Conservation (phyloP, 2,329 filamentous ascomycete species). For the Aspergillus sojae region DNA sequence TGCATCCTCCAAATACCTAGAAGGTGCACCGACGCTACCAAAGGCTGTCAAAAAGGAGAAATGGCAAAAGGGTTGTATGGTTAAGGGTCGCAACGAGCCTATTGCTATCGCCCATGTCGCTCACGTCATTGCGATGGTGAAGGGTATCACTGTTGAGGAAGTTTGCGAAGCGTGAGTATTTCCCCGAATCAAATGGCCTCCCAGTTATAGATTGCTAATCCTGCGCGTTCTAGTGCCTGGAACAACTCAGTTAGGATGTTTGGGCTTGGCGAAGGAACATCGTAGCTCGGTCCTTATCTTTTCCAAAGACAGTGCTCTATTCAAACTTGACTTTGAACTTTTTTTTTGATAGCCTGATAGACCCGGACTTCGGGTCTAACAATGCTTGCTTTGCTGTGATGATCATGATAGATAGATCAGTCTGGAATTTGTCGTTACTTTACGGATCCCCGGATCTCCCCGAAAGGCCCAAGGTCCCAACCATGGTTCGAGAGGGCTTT, state of each 20-base stretch:
- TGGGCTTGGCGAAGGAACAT: constrained; percentile 59
- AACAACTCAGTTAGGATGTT: constrained; percentile 80
- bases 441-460: constrained; percentile 1
- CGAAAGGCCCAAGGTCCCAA: not conserved
- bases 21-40: constrained; percentile 70
- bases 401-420: constrained; percentile 2
- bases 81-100: constrained; percentile 94
- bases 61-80: constrained; percentile 82
- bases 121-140: constrained; percentile 84
- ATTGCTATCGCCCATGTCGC: constrained; percentile 84
- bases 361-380: not conserved
- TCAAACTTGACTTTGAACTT: not conserved
- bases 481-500: constrained; percentile 1
- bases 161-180: constrained; percentile 73
- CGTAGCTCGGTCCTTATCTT: constrained; percentile 5
- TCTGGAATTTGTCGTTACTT: constrained; percentile 3
- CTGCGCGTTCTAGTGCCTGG: constrained; percentile 61
- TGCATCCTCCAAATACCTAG: constrained; percentile 75
- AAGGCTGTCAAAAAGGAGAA: constrained; percentile 95
- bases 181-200: not conserved
- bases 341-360: constrained; percentile 3
- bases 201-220: constrained; percentile 25
- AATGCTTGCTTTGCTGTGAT: not conserved
- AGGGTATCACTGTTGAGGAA: constrained; percentile 75
- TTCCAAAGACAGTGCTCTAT: not conserved